Evolutionary conservation across 345 rosid genomes (phyloP).

Genomic region (Litchi chinensis): DNA sequence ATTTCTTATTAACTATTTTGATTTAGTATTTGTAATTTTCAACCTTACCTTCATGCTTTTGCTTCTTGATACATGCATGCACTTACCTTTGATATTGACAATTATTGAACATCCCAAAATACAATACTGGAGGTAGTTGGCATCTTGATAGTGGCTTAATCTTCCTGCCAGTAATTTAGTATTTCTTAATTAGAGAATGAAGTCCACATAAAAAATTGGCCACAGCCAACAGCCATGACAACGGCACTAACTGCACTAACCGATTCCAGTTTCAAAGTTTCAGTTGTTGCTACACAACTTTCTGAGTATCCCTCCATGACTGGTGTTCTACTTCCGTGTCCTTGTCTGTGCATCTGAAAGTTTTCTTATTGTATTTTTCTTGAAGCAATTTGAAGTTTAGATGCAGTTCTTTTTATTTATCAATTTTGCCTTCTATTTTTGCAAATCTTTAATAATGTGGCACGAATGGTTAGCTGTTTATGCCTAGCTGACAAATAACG

Average conservation of each 20-base stretch:
- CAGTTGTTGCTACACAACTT: background rate
- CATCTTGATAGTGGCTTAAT: background rate
- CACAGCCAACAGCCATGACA: background rate
- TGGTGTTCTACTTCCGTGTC: background rate
- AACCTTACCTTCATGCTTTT: background rate
- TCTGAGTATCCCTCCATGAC: background rate
- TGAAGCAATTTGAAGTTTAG: conserved; percentile 14
- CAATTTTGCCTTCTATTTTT: conserved; percentile 4
- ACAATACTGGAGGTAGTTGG: background rate
- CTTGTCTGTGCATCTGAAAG: background rate
- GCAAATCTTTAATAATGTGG: background rate
- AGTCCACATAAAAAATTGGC: background rate
- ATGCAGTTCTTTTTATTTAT: conserved; percentile 4
- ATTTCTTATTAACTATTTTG: background rate
- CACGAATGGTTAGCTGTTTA: background rate
- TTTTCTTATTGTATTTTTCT: background rate
- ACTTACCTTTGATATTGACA: background rate
- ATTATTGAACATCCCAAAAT: background rate
- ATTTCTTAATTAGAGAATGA: background rate
- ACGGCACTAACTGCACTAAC: background rate
- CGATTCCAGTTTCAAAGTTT: background rate
- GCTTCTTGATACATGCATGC: background rate
- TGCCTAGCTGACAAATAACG: background rate
- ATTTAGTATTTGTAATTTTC: background rate
- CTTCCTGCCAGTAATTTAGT: background rate